Conservation (phyloP, 306 rosid genomes). For the Rubus idaeus region DNA sequence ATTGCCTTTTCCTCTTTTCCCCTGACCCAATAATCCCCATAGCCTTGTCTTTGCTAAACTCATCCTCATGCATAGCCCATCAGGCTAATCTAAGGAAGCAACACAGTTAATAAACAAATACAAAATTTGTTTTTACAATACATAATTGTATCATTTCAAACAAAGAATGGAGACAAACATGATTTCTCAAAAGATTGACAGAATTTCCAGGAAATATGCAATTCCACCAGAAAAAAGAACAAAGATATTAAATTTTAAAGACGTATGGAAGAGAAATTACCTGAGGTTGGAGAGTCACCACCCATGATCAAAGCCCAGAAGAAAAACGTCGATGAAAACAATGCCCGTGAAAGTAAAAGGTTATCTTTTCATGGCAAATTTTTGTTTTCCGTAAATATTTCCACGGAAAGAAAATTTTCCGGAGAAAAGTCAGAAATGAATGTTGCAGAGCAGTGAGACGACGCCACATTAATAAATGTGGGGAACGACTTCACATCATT, state of each 20-base stretch:
- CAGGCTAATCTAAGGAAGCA: background rate
- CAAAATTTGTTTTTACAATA: background rate
- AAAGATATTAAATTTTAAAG: background rate
- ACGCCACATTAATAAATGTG: background rate
- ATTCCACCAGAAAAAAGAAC: background rate
- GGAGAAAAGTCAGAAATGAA: background rate
- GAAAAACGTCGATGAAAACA: conserved; percentile 9
- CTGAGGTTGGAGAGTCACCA: conserved; percentile 13
- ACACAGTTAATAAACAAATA: background rate
- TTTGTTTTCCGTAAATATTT: background rate
- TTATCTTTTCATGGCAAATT: background rate
- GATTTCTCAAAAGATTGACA: background rate
- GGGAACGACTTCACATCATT: background rate
- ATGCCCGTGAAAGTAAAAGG: background rate
- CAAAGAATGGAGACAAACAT: background rate
- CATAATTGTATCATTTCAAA: background rate
- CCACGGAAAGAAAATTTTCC: background rate
- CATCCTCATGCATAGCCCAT: background rate
- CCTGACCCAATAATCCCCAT: too few species aligned
- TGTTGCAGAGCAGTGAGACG: background rate
- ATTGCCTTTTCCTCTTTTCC: background rate
- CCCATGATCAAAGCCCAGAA: conserved; percentile 17
- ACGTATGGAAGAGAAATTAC: conserved; percentile 5
- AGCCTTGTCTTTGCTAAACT: too few species aligned
- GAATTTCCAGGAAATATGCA: background rate